Conservation (phyloP, 805 yeast species). For the Maudiozyma pseudohumilis region DNA sequence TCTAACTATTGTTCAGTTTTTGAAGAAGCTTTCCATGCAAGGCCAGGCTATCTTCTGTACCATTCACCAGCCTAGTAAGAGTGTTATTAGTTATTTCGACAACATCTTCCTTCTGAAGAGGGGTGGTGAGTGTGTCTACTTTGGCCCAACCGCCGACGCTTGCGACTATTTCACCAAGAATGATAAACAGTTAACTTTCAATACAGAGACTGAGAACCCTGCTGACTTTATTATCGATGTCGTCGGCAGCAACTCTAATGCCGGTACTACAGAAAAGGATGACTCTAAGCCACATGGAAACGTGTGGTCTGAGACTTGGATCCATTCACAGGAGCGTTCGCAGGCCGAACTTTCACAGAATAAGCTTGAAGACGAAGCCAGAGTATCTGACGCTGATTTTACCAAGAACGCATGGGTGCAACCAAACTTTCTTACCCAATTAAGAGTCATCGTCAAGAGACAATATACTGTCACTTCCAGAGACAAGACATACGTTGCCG, state of each 20-base stretch:
- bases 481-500: slow-evolving; percentile 49
- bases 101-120: slow-evolving; percentile 49
- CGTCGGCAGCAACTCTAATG: slow-evolving; percentile 51
- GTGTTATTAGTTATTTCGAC: slow-evolving; percentile 50
- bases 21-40: slow-evolving; percentile 39
- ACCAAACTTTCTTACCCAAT: slow-evolving; percentile 39
- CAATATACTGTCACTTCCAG: slow-evolving; percentile 44
- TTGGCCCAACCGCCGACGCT: slow-evolving; percentile 61
- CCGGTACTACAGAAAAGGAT: slow-evolving; percentile 2
- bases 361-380: slow-evolving; percentile 14
- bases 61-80: slow-evolving; percentile 59
- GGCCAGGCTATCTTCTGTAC: slow-evolving; percentile 55
- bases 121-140: slow-evolving; percentile 65
- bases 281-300: not conserved
- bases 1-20: slow-evolving; percentile 46
- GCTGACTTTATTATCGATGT: slow-evolving; percentile 67
- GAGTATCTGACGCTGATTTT: slow-evolving; percentile 12
- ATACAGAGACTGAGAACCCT: slow-evolving; percentile 43
- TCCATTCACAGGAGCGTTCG: slow-evolving; percentile 9
- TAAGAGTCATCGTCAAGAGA: slow-evolving; percentile 34
- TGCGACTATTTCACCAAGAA: slow-evolving; percentile 42
- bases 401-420: slow-evolving; percentile 13
- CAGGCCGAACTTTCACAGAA: slow-evolving; percentile 4
- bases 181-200: slow-evolving; percentile 51
- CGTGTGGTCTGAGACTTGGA: slow-evolving; percentile 21